Evolutionary conservation across 208 protist genomes (phyloP), one percentile per base, ranked within the genome.

Genomic region (Leptomonas pyrrhocoris): DNA sequence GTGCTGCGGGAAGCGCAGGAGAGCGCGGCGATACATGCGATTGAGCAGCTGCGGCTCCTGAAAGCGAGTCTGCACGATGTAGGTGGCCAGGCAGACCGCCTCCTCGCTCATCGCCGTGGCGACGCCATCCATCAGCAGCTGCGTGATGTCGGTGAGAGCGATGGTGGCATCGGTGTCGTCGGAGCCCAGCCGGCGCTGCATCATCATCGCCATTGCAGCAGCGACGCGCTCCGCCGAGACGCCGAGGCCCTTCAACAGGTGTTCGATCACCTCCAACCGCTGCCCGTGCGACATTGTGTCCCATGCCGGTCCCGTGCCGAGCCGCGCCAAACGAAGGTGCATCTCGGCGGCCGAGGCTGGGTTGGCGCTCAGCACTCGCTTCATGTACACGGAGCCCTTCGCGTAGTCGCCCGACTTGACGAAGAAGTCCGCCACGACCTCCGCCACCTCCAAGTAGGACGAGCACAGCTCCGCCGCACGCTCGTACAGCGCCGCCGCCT

Each of bases 341-440:
- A 85, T 75, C 36, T 76, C 67, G 3, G 59, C 36, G 23, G 73
- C 74, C 7, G 72, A 28, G 48, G 74, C 48, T 18, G 81, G 67
- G 66, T 86, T 69, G 11, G 74, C 68, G 36, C 25, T 18, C 31
- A 80, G 48, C 19, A 81, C 71, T 23, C 81, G 81, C 42, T 75
- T 73, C 65, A 90, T 87, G 74, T 86, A 88, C 57, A 36, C 27
- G n/a, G 71, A 69, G 2, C 83, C 88, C 57, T 80, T 80, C 19
- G 65, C 57, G 69, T 90, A 89, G 62, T 94, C 84, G 40, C 79
- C 77, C 31, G 81, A 72, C 60, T 87, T 75, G 30, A 90, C 80
- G 62, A 89, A 89, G 59, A 86, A 87, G 63, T 89, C 84, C 38
- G 80, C 81, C 2, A 88, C 84, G 16, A 88, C 88, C 68, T 80